These are phyloP conservation scores for Neocucurbitaria cava DNA, from an alignment of 2,329 filamentous ascomycete species.

Conservation along the genomic window DNA sequence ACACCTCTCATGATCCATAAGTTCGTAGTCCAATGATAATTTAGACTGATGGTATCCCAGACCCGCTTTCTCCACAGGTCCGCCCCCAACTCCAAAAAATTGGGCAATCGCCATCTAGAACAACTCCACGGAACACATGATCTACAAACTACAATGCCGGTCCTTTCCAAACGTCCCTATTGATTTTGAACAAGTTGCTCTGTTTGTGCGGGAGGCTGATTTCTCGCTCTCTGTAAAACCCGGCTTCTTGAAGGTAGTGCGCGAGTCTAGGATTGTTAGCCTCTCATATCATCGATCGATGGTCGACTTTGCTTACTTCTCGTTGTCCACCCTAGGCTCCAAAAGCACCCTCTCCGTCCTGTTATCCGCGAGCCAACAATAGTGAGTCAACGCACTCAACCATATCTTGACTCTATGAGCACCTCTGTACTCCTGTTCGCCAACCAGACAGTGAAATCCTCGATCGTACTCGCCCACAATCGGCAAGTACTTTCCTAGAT, in stretches of 20 bases:
- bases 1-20: too few relatives aligned
- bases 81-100: conserved; percentile 4
- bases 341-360: conserved; percentile 83
- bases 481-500: conserved; percentile 71
- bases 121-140: conserved; percentile 9
- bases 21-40: too few relatives aligned
- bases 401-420: conserved; percentile 77
- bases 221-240: conserved; percentile 87
- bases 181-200: conserved; percentile 81
- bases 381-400: conserved; percentile 88
- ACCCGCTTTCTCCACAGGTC: conserved; percentile 29
- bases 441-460: conserved; percentile 86
- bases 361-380: conserved; percentile 77
- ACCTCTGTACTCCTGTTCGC: conserved; percentile 90
- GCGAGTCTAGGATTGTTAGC: conserved; percentile 63
- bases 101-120: conserved; percentile 16
- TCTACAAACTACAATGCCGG: conserved; percentile 32
- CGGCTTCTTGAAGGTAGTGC: conserved; percentile 72
- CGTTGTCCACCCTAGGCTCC: conserved; percentile 91
- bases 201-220: conserved; percentile 92
- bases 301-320: conserved; percentile 66
- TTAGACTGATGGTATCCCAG: conserved; percentile 22
- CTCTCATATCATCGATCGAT: background rate
- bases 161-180: conserved; percentile 74
- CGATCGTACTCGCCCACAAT: conserved; percentile 81